phyloP scores from a whole-genome alignment of 1,139 yeast genomes.

The Protomyces lactucae-debilis region DNA sequence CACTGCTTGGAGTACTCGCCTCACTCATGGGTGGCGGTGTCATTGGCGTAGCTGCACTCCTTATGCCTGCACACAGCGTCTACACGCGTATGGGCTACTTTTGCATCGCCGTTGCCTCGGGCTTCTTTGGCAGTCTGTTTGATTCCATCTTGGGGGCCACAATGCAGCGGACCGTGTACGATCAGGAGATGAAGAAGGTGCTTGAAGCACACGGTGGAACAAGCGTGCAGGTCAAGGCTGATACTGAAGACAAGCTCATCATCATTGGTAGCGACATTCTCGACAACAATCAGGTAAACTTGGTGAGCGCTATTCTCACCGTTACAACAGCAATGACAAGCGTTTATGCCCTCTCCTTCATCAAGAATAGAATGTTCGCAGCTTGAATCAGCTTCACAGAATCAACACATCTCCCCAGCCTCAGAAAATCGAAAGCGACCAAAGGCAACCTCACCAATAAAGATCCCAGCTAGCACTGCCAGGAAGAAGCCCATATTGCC shows the following conservation, averaged over 20 bases:
- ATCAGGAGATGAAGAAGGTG: slow-evolving; percentile 41
- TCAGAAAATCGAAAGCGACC: slow-evolving; percentile 33
- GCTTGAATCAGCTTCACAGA: slow-evolving; percentile 34
- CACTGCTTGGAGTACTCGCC: slow-evolving; percentile 43
- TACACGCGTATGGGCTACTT: slow-evolving; percentile 34
- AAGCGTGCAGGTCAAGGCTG: not conserved
- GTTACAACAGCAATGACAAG: slow-evolving; percentile 37
- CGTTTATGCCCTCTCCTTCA: not conserved
- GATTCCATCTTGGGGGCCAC: slow-evolving; percentile 49
- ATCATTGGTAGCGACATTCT: slow-evolving; percentile 35
- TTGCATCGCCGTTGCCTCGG: slow-evolving; percentile 39
- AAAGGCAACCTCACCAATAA: slow-evolving; percentile 35
- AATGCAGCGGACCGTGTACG: slow-evolving; percentile 42
- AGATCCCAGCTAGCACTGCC: slow-evolving; percentile 35
- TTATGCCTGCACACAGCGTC: slow-evolving; percentile 25
- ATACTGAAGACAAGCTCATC: not conserved
- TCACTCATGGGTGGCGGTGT: slow-evolving; percentile 44
- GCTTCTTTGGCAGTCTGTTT: slow-evolving; percentile 44
- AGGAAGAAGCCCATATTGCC: slow-evolving; percentile 36
- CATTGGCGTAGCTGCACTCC: slow-evolving; percentile 38
- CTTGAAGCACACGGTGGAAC: slow-evolving; percentile 46
- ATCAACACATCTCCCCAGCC: not conserved
- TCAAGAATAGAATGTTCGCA: slow-evolving; percentile 33
- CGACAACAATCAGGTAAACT: slow-evolving; percentile 46
- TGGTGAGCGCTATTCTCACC: slow-evolving; percentile 41